A percentile compares a stretch with the other conserved stretches of the same genome.
phyloP scores from a whole-genome alignment of 2,329 filamentous ascomycete species.

The Macrophomina tecta region DNA sequence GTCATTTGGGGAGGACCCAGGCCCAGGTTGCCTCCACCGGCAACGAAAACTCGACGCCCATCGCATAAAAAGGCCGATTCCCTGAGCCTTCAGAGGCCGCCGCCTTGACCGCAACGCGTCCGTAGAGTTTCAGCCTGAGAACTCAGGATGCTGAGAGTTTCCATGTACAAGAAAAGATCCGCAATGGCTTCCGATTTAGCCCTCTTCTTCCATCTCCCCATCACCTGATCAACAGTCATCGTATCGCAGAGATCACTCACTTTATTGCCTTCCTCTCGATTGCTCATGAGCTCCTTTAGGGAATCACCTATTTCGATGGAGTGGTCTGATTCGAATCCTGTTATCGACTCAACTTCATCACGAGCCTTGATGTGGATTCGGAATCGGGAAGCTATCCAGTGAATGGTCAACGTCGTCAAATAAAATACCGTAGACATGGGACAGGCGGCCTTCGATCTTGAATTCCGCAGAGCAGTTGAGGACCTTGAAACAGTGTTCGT shows the following conservation, averaged over 20 bases:
- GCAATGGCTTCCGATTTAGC: neutral
- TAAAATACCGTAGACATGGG: no score
- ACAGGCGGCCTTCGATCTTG: no score
- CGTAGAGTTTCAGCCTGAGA: neutral
- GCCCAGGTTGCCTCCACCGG: neutral
- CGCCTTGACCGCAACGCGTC: rapidly evolving
- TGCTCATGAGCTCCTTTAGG: no score
- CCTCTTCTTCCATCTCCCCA: neutral
- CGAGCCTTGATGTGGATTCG: no score
- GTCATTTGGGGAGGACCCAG: neutral
- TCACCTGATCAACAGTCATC: neutral
- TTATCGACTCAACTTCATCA: no score
- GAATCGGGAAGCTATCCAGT: no score
- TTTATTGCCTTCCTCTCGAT: no score
- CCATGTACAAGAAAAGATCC: neutral
- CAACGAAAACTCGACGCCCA: neutral
- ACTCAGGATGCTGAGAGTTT: neutral
- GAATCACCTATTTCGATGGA: no score
- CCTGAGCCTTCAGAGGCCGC: neutral
- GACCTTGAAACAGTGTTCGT: no score
- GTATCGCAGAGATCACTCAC: neutral
- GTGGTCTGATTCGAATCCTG: no score
- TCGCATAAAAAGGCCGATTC: rapidly evolving
- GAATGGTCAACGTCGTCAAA: no score
- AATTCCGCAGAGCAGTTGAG: no score